Base-by-base conservation (phyloP, 257 asterid genomes). In the Solanum rostratum region DNA sequence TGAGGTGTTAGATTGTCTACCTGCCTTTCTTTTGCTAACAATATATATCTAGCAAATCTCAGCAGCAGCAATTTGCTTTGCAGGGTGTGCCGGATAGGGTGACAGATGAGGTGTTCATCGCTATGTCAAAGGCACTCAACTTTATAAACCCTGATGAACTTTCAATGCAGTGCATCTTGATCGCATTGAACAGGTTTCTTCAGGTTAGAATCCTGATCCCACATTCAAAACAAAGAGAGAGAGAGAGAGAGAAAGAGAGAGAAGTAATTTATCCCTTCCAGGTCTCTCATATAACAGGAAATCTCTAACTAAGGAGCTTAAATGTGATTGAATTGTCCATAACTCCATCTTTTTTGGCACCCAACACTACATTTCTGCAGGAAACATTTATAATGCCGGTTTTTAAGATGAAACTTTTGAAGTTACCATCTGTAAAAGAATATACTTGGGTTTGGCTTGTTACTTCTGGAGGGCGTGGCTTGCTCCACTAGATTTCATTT, bases 61-160 rank as follows among this genome's bases (percentile, higher is more conserved):
- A 76, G 5, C 11, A 29, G 62, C 62, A 49, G 62, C 37, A 46
- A 49, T 49, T 84, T 85, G 45, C 19, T 70, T 89, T 85, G 84
- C 97, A 95, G 99, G 98, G 98, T 30, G 60, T 95, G 84, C 98
- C 99, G 20, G 98, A 95, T 41, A 93, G 97, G 84, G 97, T 95
- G 54, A 93, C 97, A 0, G 87, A 89, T 52, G 98, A 97, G 86
- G 98, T 97, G 76, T 97, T 97, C 90, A 95, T 97, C 80, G 99
- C 99, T 92, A 95, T 97, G 99, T 97, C 98, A 71, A 97, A 97
- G 88, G 99, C 98, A 8, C 93, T 97, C 83, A 95, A 97, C 91
- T 97, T 97, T 92, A 95, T 95, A 85, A 97, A 95, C 87, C 98
- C 99, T 1, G 98, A 95, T 39, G 98, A 97, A 90, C 97, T 97